These are phyloP conservation scores for Colletotrichum endophyticum DNA, from an alignment of 2,329 filamentous ascomycete genomes.

Conservation along the genomic window DNA sequence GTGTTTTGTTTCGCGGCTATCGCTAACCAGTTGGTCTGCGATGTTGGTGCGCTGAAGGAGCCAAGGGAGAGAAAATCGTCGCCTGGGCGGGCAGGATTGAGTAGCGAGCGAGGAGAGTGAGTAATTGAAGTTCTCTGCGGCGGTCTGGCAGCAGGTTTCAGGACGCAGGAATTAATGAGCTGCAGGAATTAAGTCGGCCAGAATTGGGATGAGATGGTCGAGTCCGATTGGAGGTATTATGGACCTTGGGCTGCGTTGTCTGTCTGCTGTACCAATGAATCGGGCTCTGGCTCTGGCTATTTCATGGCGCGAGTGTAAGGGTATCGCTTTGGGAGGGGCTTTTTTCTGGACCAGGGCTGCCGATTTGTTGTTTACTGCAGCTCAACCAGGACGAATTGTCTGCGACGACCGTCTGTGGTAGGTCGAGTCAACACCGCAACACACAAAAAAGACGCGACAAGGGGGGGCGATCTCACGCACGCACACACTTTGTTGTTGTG, in stretches of 20 bases:
- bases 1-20: slow-evolving; percentile 13
- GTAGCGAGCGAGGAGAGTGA: slow-evolving; percentile 3
- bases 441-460: slow-evolving; percentile 12
- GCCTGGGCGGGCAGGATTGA: slow-evolving; percentile 1
- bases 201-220: slow-evolving; percentile 13
- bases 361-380: slow-evolving; percentile 36
- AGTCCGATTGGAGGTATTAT: slow-evolving; percentile 19
- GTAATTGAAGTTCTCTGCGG: neutral
- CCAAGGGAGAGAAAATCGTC: slow-evolving; percentile 12
- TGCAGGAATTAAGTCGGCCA: slow-evolving; percentile 20
- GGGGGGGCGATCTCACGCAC: neutral
- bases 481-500: slow-evolving; percentile 9
- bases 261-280: slow-evolving; percentile 37
- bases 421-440: slow-evolving; percentile 9
- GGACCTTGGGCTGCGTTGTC: slow-evolving; percentile 7
- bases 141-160: slow-evolving; percentile 11
- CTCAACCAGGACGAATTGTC: neutral
- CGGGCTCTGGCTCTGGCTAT: slow-evolving; percentile 35
- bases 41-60: slow-evolving; percentile 7
- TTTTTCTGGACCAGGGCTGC: slow-evolving; percentile 21
- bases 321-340: neutral
- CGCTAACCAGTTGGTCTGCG: slow-evolving; percentile 9
- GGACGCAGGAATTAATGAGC: slow-evolving; percentile 18
- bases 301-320: slow-evolving; percentile 43
- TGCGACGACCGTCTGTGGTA: slow-evolving; percentile 3